phyloP scores from a whole-genome alignment of 106 monocot species.

The Triglochin maritima region DNA sequence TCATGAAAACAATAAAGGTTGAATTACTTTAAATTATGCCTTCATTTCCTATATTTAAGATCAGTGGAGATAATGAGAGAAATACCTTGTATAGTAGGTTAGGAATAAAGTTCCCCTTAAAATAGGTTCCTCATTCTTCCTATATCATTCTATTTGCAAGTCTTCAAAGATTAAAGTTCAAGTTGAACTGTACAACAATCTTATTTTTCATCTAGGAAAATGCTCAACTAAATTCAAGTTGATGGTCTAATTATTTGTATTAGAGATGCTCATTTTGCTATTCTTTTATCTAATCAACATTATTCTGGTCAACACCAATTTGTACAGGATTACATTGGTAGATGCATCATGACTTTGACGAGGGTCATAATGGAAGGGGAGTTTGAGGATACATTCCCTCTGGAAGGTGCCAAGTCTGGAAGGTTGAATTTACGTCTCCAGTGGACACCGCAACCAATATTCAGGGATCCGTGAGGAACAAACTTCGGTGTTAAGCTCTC shows the following conservation, averaged over 20 bases:
- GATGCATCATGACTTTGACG: constrained; percentile 63
- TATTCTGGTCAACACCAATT: neutral
- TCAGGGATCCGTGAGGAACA: constrained; percentile 31
- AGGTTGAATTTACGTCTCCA: constrained; percentile 65
- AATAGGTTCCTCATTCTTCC: neutral
- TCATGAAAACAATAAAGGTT: neutral
- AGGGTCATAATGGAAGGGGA: constrained; percentile 59
- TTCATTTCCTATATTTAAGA: too few relatives aligned
- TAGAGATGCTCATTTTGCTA: too few relatives aligned
- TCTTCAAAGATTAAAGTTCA: neutral
- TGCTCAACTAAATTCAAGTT: too few relatives aligned
- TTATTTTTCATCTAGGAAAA: neutral
- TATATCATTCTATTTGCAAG: neutral
- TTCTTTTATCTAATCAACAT: too few relatives aligned
- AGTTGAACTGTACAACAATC: neutral
- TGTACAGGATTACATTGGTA: constrained; percentile 72
- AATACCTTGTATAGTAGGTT: too few relatives aligned
- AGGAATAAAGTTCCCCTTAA: too few relatives aligned
- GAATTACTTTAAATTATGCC: too few relatives aligned
- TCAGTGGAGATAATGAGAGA: too few relatives aligned
- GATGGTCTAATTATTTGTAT: too few relatives aligned
- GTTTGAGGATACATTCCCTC: constrained; percentile 36
- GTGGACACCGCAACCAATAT: constrained; percentile 85
- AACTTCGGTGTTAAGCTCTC: neutral
- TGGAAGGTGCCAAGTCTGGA: constrained; percentile 84